These are phyloP conservation scores for Cornus florida DNA, from an alignment of 148 eudicot genomes.

Conservation along the genomic window DNA sequence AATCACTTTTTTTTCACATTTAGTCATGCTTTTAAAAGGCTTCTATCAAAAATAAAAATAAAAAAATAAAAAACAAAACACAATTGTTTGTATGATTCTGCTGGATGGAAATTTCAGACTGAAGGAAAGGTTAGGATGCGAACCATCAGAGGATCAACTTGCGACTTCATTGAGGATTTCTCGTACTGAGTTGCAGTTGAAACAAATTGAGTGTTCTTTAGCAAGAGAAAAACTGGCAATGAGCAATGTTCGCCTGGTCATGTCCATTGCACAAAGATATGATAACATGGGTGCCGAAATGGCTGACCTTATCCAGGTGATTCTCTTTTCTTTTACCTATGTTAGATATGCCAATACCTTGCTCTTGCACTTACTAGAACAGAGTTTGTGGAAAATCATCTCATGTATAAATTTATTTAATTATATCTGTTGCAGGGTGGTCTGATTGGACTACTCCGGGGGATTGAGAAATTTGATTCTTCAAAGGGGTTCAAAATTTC, in stretches of 20 bases:
- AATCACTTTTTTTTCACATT: not conserved
- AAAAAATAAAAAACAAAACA: too few relatives aligned
- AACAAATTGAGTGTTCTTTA: conserved; percentile 69
- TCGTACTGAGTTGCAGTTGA: conserved; percentile 59
- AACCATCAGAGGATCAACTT: conserved; percentile 90
- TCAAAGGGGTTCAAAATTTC: conserved; percentile 96
- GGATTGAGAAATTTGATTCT: conserved; percentile 95
- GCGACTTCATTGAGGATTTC: conserved; percentile 67
- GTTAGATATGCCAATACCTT: conserved; percentile 2
- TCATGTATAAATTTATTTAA: conserved; percentile 8
- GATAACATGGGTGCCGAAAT: conserved; percentile 93
- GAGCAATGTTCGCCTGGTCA: conserved; percentile 96
- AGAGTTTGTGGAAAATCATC: not conserved
- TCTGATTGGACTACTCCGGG: conserved; percentile 86
- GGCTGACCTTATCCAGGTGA: conserved; percentile 93
- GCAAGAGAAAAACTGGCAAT: conserved; percentile 90
- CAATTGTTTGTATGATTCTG: conserved; percentile 2
- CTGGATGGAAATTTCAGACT: conserved; percentile 44
- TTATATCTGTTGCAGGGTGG: conserved; percentile 63
- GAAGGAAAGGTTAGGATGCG: conserved; percentile 73
- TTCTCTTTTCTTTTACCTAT: conserved; percentile 1
- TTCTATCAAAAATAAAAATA: not conserved
- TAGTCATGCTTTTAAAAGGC: not conserved
- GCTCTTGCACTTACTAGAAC: not conserved
- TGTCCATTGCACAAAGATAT: conserved; percentile 90